Percentiles rank a stretch among this genome's conserved stretches.
phyloP scores from a whole-genome alignment of 768 basidiomycete species.

The Lactarius trivialis region DNA sequence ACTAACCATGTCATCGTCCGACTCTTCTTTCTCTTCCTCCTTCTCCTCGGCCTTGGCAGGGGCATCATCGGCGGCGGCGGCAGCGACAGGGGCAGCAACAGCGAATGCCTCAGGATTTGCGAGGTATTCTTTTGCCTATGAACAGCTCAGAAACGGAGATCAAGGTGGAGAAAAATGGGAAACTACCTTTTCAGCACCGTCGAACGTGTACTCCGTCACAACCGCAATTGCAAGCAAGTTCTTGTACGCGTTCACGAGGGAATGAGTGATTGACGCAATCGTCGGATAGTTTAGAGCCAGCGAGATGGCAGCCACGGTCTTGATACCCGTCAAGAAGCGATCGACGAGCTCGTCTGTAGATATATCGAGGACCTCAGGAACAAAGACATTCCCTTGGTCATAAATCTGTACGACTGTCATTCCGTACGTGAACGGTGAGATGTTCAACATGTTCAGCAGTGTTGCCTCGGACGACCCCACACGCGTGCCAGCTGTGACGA shows the following conservation, averaged over 20 bases:
- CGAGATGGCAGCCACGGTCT: slow-evolving; percentile 93
- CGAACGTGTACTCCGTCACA: slow-evolving; percentile 90
- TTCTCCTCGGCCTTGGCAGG: slow-evolving; percentile 54
- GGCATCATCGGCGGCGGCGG: slow-evolving; percentile 45
- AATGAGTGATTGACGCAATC: slow-evolving; percentile 87
- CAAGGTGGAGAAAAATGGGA: slow-evolving; percentile 11
- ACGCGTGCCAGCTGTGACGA: slow-evolving; percentile 86
- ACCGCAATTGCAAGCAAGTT: slow-evolving; percentile 88
- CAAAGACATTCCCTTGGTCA: slow-evolving; percentile 89
- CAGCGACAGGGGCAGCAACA: slow-evolving; percentile 59
- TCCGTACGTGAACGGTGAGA: slow-evolving; percentile 99
- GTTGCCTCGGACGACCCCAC: slow-evolving; percentile 98
- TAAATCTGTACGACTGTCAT: slow-evolving; percentile 98
- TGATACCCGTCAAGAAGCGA: slow-evolving; percentile 89
- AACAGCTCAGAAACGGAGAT: slow-evolving; percentile 30
- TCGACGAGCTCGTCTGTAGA: slow-evolving; percentile 87
- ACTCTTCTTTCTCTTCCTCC: slow-evolving; percentile 78
- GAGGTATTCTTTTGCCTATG: slow-evolving; percentile 88
- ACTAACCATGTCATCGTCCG: slow-evolving; percentile 84
- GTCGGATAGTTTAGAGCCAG: slow-evolving; percentile 96
- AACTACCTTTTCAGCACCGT: slow-evolving; percentile 85
- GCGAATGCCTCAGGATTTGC: slow-evolving; percentile 99
- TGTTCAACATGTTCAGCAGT: slow-evolving; percentile 98
- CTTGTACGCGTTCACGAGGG: slow-evolving; percentile 99
- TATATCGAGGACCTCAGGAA: slow-evolving; percentile 85